Percentiles rank a stretch among this genome's conserved stretches.
Conservation (phyloP, 257 asterid genomes). For the Capsicum pubescens region DNA sequence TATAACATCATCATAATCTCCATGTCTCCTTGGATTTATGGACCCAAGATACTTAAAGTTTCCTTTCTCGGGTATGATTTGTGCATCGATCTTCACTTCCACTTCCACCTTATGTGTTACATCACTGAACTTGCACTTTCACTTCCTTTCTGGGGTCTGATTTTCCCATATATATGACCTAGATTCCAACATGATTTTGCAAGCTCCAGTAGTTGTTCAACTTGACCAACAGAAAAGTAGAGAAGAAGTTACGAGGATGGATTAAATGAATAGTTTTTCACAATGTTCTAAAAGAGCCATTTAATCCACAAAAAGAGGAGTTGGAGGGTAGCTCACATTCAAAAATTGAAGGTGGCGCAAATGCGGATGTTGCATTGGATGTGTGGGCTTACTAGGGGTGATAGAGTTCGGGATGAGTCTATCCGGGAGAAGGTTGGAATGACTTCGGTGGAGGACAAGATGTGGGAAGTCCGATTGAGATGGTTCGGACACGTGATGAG, state of each 20-base stretch:
- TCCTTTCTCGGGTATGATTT: not conserved
- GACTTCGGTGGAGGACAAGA: too few species aligned
- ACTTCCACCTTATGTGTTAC: not conserved
- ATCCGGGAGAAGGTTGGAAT: too few species aligned
- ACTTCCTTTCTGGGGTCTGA: not conserved
- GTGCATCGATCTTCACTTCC: not conserved
- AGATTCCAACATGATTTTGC: not conserved
- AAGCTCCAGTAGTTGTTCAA: not conserved
- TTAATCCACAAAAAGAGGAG: not conserved
- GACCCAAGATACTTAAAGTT: not conserved
- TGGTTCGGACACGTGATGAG: too few species aligned
- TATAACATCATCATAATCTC: not conserved
- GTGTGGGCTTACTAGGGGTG: too few species aligned
- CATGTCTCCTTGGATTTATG: not conserved
- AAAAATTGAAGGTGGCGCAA: too few species aligned
- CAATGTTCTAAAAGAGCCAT: not conserved
- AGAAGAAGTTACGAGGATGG: not conserved
- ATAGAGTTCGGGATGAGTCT: too few species aligned
- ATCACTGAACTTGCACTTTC: not conserved
- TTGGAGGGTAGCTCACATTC: not conserved
- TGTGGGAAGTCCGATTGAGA: too few species aligned
- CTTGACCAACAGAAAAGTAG: not conserved
- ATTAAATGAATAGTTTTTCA: not conserved
- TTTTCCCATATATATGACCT: not conserved
- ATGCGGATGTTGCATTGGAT: too few species aligned